Evolutionary conservation across 1,284 basidiomycete genomes (phyloP), one percentile per base, ranked within the genome.

Genomic region (Fomitiporia mediterranea): DNA sequence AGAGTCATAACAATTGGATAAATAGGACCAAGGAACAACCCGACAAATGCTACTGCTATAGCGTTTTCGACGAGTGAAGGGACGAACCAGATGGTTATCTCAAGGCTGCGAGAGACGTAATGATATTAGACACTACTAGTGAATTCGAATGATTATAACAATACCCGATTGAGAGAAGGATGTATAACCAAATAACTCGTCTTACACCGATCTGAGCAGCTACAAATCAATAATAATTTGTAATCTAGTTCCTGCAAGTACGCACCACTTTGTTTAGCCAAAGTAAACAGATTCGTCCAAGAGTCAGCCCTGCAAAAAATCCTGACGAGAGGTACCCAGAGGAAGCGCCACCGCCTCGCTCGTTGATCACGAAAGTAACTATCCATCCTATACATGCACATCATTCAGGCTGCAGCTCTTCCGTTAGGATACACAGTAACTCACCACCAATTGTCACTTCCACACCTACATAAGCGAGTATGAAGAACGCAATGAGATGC

Each of bases 61-160:
- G 82, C 84, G 65, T 81, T 79, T 19, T 77, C 79, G 37, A 84
- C 68, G 27, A 86, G 69, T 3, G 78, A 80, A 25, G 80, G 79
- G 2, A 82, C 77, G 23, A 81, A 73, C 86, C 85, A 88, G 40
- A 89, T 72, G 21, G 82, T 72, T 15, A 84, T 64, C 62, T 86
- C 79, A 21, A 87, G 72, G 3, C 80, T 81, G n/a, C 3, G 5
- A 43, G 13, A 23, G 21, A 15, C 27, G 37, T n/a, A 39, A 19
- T 4, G 6, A 19, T 23, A 25, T 2, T 9, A 21, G 21, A 43
- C 2, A 21, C 19, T 42, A 17, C 39, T 42, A 17, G n/a, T 23
- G 1, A 23, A 21, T 6, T 2, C 21, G 42, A 23, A 2, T 13
- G 3, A 39, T 3, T 43, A 25, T 59, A 34, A 30, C 25, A 5